These are phyloP conservation scores for Hanseniaspora lachancei DNA, from an alignment of 805 yeast species.

Conservation along the genomic window DNA sequence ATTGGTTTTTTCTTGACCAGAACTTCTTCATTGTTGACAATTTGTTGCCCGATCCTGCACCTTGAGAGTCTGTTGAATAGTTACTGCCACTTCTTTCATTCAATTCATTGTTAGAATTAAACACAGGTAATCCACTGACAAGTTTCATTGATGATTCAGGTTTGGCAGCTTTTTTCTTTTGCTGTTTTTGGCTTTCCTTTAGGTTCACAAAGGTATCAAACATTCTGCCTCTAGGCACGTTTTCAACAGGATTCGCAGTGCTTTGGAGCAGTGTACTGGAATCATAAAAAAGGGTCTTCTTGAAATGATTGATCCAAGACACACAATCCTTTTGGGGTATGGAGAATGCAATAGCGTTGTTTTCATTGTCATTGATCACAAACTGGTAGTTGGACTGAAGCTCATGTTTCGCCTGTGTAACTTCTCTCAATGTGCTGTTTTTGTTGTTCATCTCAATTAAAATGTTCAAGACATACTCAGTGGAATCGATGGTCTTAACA, in stretches of 20 bases:
- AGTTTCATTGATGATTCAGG: constrained; percentile 24
- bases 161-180: constrained; percentile 14
- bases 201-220: constrained; percentile 27
- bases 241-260: background rate
- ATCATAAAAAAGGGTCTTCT: constrained; percentile 10
- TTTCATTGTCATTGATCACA: constrained; percentile 33
- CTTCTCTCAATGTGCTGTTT: constrained; percentile 46
- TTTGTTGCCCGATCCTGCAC: background rate
- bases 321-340: constrained; percentile 39
- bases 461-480: constrained; percentile 33
- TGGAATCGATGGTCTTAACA: constrained; percentile 24
- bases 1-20: constrained; percentile 10
- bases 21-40: constrained; percentile 8
- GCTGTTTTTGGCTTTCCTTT: constrained; percentile 17
- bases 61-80: background rate
- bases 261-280: constrained; percentile 6
- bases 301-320: constrained; percentile 39
- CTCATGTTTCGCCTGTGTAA: constrained; percentile 30
- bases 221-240: constrained; percentile 21
- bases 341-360: constrained; percentile 44
- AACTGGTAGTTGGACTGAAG: constrained; percentile 33
- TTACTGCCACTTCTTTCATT: background rate
- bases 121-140: constrained; percentile 27
- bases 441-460: constrained; percentile 45
- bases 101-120: background rate